Percentiles rank a stretch among this genome's conserved stretches.
Conservation (phyloP, 352 stramenopile genomes). For the Aphanomyces astaci region DNA sequence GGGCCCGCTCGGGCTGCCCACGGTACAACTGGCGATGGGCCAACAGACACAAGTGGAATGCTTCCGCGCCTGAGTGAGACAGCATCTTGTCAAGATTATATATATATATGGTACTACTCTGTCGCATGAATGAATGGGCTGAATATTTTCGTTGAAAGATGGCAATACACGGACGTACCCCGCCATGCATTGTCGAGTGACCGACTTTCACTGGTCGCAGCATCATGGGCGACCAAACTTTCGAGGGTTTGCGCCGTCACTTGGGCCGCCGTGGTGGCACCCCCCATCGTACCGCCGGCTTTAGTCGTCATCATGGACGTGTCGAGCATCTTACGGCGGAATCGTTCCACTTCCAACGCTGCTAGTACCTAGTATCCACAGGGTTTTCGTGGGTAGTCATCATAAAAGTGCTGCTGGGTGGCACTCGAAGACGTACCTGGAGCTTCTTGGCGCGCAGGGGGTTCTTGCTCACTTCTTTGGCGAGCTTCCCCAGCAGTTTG, state of each 20-base stretch:
- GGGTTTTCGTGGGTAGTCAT: too few species aligned
- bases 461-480: conserved; percentile 71
- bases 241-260: conserved; percentile 87
- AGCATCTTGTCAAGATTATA: neutral
- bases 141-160: too few species aligned
- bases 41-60: conserved; percentile 91
- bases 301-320: conserved; percentile 43
- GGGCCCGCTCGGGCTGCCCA: conserved; percentile 66
- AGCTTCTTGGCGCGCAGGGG: conserved; percentile 90
- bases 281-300: conserved; percentile 27
- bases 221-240: conserved; percentile 85
- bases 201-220: conserved; percentile 68
- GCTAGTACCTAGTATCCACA: conserved; percentile 64
- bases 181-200: conserved; percentile 90
- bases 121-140: too few species aligned
- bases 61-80: conserved; percentile 69
- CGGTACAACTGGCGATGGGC: conserved; percentile 88
- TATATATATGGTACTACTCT: too few species aligned
- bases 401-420: too few species aligned
- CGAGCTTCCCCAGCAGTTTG: conserved; percentile 83
- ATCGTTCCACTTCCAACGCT: conserved; percentile 90
- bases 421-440: conserved; percentile 32
- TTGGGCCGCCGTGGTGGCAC: conserved; percentile 42
- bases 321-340: conserved; percentile 86
- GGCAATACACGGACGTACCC: conserved; percentile 36